These are phyloP conservation scores for Lentinula boryana DNA, from an alignment of 768 basidiomycete species.

Conservation along the genomic window DNA sequence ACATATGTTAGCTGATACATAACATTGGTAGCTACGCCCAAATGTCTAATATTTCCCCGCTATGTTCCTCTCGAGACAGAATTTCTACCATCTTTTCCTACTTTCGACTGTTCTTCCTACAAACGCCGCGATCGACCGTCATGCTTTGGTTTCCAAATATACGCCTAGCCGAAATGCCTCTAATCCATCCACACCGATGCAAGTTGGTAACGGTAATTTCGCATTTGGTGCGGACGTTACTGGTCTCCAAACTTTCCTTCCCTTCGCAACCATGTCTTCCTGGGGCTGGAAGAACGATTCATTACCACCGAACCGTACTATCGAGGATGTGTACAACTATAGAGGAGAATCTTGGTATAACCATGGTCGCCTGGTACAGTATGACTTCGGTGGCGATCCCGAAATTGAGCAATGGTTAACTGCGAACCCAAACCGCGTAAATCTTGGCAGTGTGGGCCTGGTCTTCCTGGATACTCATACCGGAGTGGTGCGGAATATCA, in stretches of 20 bases:
- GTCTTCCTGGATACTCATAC: slow-evolving; percentile 25
- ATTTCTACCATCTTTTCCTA: neutral
- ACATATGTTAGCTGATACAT: neutral
- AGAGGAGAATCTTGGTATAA: slow-evolving; percentile 44
- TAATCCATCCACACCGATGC: slow-evolving; percentile 43
- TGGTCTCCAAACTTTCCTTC: slow-evolving; percentile 51
- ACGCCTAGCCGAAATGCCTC: slow-evolving; percentile 46
- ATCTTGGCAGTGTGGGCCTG: slow-evolving; percentile 46
- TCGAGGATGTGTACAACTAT: slow-evolving; percentile 39
- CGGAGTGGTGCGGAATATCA: slow-evolving; percentile 23
- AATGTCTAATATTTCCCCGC: neutral
- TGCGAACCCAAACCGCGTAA: slow-evolving; percentile 51
- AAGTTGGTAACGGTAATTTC: slow-evolving; percentile 58
- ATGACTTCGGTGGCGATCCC: slow-evolving; percentile 43
- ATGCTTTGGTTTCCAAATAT: slow-evolving; percentile 38
- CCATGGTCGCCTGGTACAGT: slow-evolving; percentile 43
- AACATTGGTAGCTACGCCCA: neutral
- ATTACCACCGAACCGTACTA: slow-evolving; percentile 35
- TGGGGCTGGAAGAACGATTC: slow-evolving; percentile 63
- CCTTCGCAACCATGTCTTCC: slow-evolving; percentile 48
- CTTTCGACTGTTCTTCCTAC: neutral
- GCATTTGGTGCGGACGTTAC: slow-evolving; percentile 56
- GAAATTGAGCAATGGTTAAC: slow-evolving; percentile 49
- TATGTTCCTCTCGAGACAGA: neutral
- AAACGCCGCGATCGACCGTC: slow-evolving; percentile 30